These are phyloP conservation scores for Tuber aestivum DNA, from an alignment of 495 filamentous ascomycete species.

Conservation along the genomic window DNA sequence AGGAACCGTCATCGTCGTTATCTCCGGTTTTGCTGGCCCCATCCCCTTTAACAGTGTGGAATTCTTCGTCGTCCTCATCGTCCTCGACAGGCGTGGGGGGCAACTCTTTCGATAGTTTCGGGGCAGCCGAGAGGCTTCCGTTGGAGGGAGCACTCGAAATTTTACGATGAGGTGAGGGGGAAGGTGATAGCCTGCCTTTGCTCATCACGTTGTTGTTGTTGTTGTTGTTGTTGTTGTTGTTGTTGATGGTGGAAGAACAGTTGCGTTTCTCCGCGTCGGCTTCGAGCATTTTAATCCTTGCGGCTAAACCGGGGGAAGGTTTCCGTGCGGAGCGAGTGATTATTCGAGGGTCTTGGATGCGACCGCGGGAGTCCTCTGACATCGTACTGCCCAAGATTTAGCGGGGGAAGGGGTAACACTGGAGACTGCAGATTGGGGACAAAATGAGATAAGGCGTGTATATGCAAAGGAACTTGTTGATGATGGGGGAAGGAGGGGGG, in stretches of 20 bases:
- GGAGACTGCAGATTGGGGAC: background rate
- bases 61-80: conserved; percentile 24
- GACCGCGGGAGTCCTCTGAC: conserved; percentile 40
- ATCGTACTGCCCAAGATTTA: conserved; percentile 15
- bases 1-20: background rate
- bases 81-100: conserved; percentile 41
- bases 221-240: conserved; percentile 2
- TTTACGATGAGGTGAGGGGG: conserved; percentile 40
- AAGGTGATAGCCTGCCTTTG: conserved; percentile 35
- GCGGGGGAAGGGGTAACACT: background rate
- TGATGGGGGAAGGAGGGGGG: background rate
- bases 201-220: conserved; percentile 10
- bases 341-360: conserved; percentile 39
- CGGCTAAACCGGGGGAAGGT: conserved; percentile 41
- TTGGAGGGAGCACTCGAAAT: conserved; percentile 23
- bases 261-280: conserved; percentile 42
- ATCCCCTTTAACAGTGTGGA: conserved; percentile 11
- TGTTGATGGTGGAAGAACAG: conserved; percentile 7
- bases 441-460: background rate
- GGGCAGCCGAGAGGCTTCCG: conserved; percentile 17
- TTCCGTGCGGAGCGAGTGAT: conserved; percentile 35
- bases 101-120: conserved; percentile 34
- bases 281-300: conserved; percentile 43
- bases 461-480: background rate
- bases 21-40: conserved; percentile 1